A percentile compares a stretch with the other conserved stretches of the same genome.
Conservation (phyloP, 2,329 filamentous ascomycete genomes). For the Apiospora saccharicola region DNA sequence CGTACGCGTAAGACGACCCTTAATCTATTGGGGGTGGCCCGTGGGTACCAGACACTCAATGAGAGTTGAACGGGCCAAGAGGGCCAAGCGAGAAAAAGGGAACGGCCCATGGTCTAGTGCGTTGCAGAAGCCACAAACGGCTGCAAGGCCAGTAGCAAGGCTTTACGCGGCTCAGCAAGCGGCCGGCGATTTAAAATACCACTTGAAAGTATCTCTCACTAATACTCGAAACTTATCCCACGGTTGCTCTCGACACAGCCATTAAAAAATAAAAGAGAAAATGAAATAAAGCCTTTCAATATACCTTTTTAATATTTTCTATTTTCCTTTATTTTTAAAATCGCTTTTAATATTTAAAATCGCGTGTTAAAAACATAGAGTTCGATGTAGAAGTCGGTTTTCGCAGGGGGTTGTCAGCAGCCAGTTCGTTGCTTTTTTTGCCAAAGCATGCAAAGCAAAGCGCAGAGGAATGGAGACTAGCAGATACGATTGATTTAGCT, state of each 20-base stretch:
- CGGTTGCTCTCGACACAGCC: too few relatives aligned
- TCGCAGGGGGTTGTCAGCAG: too few relatives aligned
- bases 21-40: constrained; percentile 16
- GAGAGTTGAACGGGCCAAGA: not conserved
- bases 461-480: not conserved
- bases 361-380: too few relatives aligned
- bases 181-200: too few relatives aligned
- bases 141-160: not conserved
- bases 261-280: too few relatives aligned
- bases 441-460: not conserved
- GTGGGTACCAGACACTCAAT: not conserved
- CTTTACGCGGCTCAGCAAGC: constrained; percentile 12
- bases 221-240: too few relatives aligned
- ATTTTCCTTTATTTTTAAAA: too few relatives aligned
- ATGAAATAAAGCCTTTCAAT: too few relatives aligned
- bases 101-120: not conserved
- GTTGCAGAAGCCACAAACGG: not conserved
- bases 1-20: constrained; percentile 11
- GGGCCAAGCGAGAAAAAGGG: not conserved
- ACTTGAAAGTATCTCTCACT: too few relatives aligned
- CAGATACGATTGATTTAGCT: not conserved
- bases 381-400: too few relatives aligned
- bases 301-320: too few relatives aligned
- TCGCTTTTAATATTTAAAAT: too few relatives aligned
- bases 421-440: not conserved